Evolutionary conservation across 805 yeast species (phyloP).

Genomic region (Wickerhamomyces bovis): DNA sequence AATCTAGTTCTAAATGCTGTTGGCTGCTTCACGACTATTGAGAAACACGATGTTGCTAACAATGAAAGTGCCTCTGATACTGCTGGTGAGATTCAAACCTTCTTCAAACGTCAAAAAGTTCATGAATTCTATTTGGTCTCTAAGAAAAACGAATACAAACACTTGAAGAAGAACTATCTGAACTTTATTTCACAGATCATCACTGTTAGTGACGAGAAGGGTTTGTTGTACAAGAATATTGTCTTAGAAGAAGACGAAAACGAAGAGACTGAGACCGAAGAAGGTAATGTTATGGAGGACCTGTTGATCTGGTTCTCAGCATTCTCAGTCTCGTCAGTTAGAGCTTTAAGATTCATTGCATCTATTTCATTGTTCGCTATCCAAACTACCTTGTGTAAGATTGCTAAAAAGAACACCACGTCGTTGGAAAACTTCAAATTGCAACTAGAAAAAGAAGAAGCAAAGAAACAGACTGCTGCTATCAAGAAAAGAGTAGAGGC

Average conservation of each 20-base stretch:
- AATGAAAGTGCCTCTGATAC: slow-evolving; percentile 69
- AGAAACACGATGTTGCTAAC: slow-evolving; percentile 69
- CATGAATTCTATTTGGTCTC: slow-evolving; percentile 68
- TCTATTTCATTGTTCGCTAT: slow-evolving; percentile 53
- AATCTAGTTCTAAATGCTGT: slow-evolving; percentile 65
- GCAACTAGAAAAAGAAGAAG: slow-evolving; percentile 29
- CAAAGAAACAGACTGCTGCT: slow-evolving; percentile 29
- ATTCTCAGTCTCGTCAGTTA: slow-evolving; percentile 58
- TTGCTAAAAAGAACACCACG: slow-evolving; percentile 31
- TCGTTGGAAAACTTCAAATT: slow-evolving; percentile 33
- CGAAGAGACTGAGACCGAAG: slow-evolving; percentile 29
- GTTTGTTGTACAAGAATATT: slow-evolving; percentile 40
- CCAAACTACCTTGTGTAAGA: slow-evolving; percentile 53
- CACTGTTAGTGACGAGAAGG: slow-evolving; percentile 52
- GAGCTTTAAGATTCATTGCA: slow-evolving; percentile 67
- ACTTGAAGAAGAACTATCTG: slow-evolving; percentile 47
- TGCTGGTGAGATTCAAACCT: slow-evolving; percentile 60
- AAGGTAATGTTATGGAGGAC: slow-evolving; percentile 39
- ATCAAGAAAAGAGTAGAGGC: slow-evolving; percentile 40
- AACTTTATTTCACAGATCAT: slow-evolving; percentile 52
- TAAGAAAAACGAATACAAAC: slow-evolving; percentile 38
- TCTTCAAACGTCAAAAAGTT: slow-evolving; percentile 50
- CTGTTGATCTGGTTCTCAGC: slow-evolving; percentile 72
- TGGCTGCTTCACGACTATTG: slow-evolving; percentile 64
- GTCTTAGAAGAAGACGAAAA: slow-evolving; percentile 26